These are phyloP conservation scores for Leccinum broughii DNA, from an alignment of 768 basidiomycete genomes.

Conservation along the genomic window DNA sequence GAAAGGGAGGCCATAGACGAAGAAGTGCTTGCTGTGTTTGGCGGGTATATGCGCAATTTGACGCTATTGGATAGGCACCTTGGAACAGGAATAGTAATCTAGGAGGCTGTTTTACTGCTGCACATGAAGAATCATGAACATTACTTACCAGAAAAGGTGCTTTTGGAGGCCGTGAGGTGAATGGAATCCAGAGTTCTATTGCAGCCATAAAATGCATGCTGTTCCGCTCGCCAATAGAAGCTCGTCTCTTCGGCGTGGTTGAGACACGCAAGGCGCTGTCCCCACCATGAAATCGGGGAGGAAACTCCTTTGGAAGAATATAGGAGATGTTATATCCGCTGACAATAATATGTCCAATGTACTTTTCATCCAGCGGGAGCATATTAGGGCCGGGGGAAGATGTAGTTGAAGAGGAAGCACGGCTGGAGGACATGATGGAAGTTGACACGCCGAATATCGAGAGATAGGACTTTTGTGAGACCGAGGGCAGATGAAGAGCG, in stretches of 20 bases:
- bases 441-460: slow-evolving; percentile 50
- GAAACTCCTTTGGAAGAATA: slow-evolving; percentile 69
- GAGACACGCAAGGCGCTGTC: slow-evolving; percentile 27
- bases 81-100: slow-evolving; percentile 79
- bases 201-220: slow-evolving; percentile 78
- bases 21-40: slow-evolving; percentile 46
- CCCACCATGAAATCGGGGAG: slow-evolving; percentile 30
- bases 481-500: slow-evolving; percentile 64
- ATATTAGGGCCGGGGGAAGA: slow-evolving; percentile 26
- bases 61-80: slow-evolving; percentile 78
- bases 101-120: slow-evolving; percentile 11
- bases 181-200: slow-evolving; percentile 75
- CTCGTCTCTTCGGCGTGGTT: slow-evolving; percentile 42
- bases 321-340: slow-evolving; percentile 77
- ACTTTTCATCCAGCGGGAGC: slow-evolving; percentile 60
- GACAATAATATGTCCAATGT: slow-evolving; percentile 74
- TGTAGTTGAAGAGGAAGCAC: slow-evolving; percentile 39
- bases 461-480: slow-evolving; percentile 59
- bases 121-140: not conserved
- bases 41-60: slow-evolving; percentile 72
- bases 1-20: slow-evolving; percentile 75
- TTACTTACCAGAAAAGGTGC: slow-evolving; percentile 69
- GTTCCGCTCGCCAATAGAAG: slow-evolving; percentile 57
- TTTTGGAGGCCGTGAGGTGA: slow-evolving; percentile 61
- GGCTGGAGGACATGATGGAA: slow-evolving; percentile 33